Evolutionary conservation across 108 stramenopile genomes (phyloP).

Genomic region (Skeletonema marinoi): DNA sequence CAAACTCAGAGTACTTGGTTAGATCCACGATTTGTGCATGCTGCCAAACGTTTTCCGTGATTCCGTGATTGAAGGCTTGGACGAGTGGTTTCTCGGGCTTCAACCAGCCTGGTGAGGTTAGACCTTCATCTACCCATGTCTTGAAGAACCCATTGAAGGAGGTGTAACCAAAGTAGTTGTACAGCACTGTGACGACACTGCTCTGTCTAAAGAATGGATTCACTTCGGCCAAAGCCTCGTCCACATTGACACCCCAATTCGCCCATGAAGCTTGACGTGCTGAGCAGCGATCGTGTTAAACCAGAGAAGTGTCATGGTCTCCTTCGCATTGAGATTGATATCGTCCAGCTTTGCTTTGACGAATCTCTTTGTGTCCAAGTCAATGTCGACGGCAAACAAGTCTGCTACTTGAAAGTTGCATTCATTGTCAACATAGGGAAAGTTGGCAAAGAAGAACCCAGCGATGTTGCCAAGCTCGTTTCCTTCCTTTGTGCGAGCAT

Average conservation of each 20-base stretch:
- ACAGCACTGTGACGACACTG: constrained; percentile 32
- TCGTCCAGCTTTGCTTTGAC: constrained; percentile 41
- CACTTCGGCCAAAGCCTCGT: neutral
- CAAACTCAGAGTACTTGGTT: constrained; percentile 25
- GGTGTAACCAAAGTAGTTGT: constrained; percentile 44
- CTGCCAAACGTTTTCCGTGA: constrained; percentile 16
- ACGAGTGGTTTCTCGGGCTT: neutral
- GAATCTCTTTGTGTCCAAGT: constrained; percentile 42
- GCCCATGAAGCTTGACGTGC: constrained; percentile 48
- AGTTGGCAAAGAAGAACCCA: neutral
- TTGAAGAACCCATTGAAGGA: constrained; percentile 20
- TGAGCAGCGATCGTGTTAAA: constrained; percentile 41
- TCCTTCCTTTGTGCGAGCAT: constrained; percentile 9
- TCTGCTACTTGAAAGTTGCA: no score
- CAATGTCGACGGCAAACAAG: constrained; percentile 10
- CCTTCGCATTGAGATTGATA: constrained; percentile 19
- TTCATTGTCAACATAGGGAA: constrained; percentile 30
- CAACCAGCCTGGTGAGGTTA: constrained; percentile 22
- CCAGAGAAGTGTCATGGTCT: constrained; percentile 37
- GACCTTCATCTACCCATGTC: constrained; percentile 28
- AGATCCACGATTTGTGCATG: constrained; percentile 37
- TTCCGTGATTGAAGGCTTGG: constrained; percentile 23
- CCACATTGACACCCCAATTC: constrained; percentile 44
- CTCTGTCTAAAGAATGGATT: constrained; percentile 7
- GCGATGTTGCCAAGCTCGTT: constrained; percentile 1